Conservation (phyloP, 73 alveolate genomes). For the Urostyla sp. region DNA sequence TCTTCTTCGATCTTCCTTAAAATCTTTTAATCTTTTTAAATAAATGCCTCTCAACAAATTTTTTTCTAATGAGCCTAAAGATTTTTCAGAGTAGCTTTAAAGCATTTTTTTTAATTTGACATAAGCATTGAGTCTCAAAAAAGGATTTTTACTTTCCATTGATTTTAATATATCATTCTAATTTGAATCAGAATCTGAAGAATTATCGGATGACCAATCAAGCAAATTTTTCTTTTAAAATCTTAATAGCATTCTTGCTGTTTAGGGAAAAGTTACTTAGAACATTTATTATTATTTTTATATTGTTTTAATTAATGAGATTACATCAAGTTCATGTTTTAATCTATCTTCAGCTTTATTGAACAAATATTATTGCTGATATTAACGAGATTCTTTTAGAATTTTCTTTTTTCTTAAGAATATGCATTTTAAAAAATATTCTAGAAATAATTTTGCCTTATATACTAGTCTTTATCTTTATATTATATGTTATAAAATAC, state of each 20-base stretch:
- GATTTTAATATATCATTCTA: not conserved
- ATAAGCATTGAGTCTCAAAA: slow-evolving; percentile 1
- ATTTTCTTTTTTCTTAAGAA: not conserved
- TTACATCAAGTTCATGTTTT: slow-evolving; percentile 18
- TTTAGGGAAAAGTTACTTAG: slow-evolving; percentile 7
- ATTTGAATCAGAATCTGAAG: slow-evolving; percentile 45
- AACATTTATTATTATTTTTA: slow-evolving; percentile 1
- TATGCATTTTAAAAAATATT: not conserved
- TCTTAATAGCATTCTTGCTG: slow-evolving; percentile 27
- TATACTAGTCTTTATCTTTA: slow-evolving; percentile 10
- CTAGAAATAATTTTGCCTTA: not conserved
- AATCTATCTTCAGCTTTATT: slow-evolving; percentile 6
- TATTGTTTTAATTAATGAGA: not conserved
- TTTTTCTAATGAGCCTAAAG: not conserved
- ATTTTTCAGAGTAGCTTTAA: not conserved
- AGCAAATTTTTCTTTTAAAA: slow-evolving; percentile 23
- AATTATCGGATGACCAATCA: slow-evolving; percentile 25
- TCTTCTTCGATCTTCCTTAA: slow-evolving; percentile 33
- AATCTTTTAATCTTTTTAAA: slow-evolving; percentile 34
- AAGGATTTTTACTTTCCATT: slow-evolving; percentile 37
- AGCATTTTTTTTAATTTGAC: slow-evolving; percentile 39
- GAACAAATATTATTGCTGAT: slow-evolving; percentile 1
- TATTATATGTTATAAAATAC: not conserved
- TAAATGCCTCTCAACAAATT: slow-evolving; percentile 41
- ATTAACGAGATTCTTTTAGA: not conserved